Evolutionary conservation across 805 yeast species (phyloP), one percentile per base, ranked within the genome.

Genomic region (Ogataea nakhonphanomensis): DNA sequence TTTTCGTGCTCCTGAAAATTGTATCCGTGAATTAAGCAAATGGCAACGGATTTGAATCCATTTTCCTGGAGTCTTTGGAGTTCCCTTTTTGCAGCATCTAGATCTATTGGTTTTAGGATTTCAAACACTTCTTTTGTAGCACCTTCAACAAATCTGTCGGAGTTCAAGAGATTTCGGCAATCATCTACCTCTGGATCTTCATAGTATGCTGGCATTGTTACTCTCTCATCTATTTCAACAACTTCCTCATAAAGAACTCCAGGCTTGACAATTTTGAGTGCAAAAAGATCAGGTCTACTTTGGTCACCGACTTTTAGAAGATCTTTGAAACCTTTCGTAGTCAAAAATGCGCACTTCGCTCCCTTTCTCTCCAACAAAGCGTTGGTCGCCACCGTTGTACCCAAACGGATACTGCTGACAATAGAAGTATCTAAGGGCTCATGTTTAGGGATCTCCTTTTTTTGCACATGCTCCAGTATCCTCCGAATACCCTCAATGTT

Each of bases 71-170:
- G 40, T 21, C 46, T 34, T 21, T 25, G 14, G 21, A 64, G 46
- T 15, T 71, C 52, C 17, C 29, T 22, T 17, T 25, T 36, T 2
- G 50, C 36, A 5, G 39, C 44, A 21, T 46, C 57, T 15, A 44
- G 42, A 30, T 68, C 61, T 21, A 67, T 41, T 0, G 70, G 70
- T 34, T 58, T 54, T n/a, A 69, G 37, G 13, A 69, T 59, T 46
- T 64, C 59, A 37, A 67, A 55, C 5, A 67, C 66, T 33, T 69
- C 72, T 33, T 62, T 57, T 5, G 71, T 69, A 37, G 55, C 59
- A 17, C 74, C 73, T 9, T 50, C 49, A 12, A 67, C 70, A 43
- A 48, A 44, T 25, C 34, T 45, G 5, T 35, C 22, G 9, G 55
- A 59, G 36, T 62, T 59, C 8, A 51, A 30, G 12, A 54, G 45